Percentiles rank a stretch among this genome's conserved stretches.
These are phyloP conservation scores for Hemerocallis citrina DNA, from an alignment of 106 monocot species.

Conservation along the genomic window DNA sequence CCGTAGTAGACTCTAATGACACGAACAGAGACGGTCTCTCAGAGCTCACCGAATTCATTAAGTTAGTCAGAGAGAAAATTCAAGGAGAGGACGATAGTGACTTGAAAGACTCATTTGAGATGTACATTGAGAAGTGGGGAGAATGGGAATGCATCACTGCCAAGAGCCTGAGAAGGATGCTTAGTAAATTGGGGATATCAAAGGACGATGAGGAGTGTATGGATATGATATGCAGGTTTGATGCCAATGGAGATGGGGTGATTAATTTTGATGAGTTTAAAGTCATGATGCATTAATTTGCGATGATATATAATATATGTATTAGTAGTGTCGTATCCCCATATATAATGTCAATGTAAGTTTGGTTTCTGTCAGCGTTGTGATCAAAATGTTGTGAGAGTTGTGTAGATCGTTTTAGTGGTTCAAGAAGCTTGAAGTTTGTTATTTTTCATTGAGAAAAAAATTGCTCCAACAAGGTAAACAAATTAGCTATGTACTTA, in stretches of 20 bases:
- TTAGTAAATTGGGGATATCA: slow-evolving; percentile 23
- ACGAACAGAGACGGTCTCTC: neutral
- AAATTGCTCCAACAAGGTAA: no score
- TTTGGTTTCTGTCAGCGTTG: no score
- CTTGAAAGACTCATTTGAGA: neutral
- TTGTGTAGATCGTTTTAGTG: no score
- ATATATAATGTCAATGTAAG: no score
- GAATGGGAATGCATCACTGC: slow-evolving; percentile 41
- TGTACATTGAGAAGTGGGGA: neutral
- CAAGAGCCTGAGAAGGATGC: slow-evolving; percentile 35
- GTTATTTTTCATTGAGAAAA: no score
- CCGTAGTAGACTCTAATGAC: neutral
- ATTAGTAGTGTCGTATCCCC: no score
- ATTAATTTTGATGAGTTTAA: slow-evolving; percentile 53
- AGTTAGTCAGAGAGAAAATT: neutral
- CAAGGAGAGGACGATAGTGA: neutral
- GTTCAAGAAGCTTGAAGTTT: no score
- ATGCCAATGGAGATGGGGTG: slow-evolving; percentile 50
- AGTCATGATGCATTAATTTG: slow-evolving; percentile 46
- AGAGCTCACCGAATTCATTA: neutral
- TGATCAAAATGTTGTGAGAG: no score
- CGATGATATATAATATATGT: no score
- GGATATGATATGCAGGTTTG: slow-evolving; percentile 47
- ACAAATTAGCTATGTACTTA: no score
- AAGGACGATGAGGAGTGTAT: slow-evolving; percentile 30